These are phyloP conservation scores for Symbiodinium natans DNA, from an alignment of 73 alveolate genomes.

Conservation along the genomic window DNA sequence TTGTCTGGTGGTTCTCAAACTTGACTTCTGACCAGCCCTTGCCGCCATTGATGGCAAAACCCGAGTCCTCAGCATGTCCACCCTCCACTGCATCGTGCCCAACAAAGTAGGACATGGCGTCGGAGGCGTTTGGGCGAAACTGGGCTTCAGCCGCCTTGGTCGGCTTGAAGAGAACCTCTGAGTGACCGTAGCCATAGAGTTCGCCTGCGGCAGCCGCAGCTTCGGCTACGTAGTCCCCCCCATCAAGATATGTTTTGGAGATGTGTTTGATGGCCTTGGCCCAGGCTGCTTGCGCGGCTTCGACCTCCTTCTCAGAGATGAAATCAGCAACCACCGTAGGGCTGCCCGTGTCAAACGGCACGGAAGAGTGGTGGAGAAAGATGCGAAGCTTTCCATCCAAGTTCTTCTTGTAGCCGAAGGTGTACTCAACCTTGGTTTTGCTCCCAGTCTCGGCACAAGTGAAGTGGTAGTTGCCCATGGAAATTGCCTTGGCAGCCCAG, in stretches of 20 bases:
- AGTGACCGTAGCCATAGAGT: conserved; percentile 12
- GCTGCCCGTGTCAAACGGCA: neutral
- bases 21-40: conserved; percentile 29
- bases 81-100: conserved; percentile 15
- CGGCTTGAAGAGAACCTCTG: conserved; percentile 1
- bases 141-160: neutral
- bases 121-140: neutral
- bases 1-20: conserved; percentile 13
- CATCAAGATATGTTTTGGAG: conserved; percentile 40
- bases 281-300: conserved; percentile 14
- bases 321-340: neutral
- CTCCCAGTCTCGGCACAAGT: conserved; percentile 12
- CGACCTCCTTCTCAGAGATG: conserved; percentile 8
- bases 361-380: conserved; percentile 48
- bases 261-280: conserved; percentile 36
- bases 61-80: neutral
- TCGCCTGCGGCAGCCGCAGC: conserved; percentile 53
- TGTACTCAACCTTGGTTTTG: conserved; percentile 34
- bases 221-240: conserved; percentile 11
- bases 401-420: conserved; percentile 68
- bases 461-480: conserved; percentile 40
- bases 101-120: conserved; percentile 21
- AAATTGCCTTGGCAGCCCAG: too few relatives aligned
- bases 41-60: conserved; percentile 54
- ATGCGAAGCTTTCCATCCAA: conserved; percentile 45